Percentiles rank a stretch among this genome's conserved stretches.
Evolutionary conservation across 768 basidiomycete species (phyloP).

Genomic region (Hypholoma fasciculare): DNA sequence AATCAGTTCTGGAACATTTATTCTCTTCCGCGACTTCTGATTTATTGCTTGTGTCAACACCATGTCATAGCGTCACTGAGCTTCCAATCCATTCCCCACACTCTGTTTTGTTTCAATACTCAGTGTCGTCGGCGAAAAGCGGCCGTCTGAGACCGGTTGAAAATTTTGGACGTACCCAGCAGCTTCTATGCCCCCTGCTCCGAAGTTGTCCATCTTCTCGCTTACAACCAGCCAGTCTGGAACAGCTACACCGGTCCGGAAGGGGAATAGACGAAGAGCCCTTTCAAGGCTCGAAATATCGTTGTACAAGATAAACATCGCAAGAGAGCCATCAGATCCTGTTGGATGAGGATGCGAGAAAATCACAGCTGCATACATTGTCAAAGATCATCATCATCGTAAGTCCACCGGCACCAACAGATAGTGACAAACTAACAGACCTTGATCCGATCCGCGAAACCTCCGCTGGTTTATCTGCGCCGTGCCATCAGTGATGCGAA

Average conservation of each 20-base stretch:
- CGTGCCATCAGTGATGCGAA: slow-evolving; percentile 25
- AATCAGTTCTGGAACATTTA: not conserved
- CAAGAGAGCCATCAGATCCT: slow-evolving; percentile 22
- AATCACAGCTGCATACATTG: slow-evolving; percentile 40
- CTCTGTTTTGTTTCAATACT: slow-evolving; percentile 17
- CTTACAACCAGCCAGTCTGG: slow-evolving; percentile 80
- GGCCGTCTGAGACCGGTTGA: not conserved
- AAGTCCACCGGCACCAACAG: not conserved
- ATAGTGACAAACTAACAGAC: slow-evolving; percentile 17
- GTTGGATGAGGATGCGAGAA: slow-evolving; percentile 70
- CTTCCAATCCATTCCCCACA: slow-evolving; percentile 39
- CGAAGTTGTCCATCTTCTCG: slow-evolving; percentile 49
- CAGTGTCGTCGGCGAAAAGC: not conserved
- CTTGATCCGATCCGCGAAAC: slow-evolving; percentile 28
- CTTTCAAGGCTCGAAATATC: slow-evolving; percentile 64
- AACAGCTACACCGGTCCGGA: slow-evolving; percentile 74
- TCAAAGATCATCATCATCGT: not conserved
- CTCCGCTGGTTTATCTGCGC: slow-evolving; percentile 25
- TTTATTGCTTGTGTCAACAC: slow-evolving; percentile 15
- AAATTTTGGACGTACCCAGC: slow-evolving; percentile 60
- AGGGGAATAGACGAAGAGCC: slow-evolving; percentile 72
- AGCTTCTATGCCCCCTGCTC: slow-evolving; percentile 72
- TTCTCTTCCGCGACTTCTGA: not conserved
- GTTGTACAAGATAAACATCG: slow-evolving; percentile 62
- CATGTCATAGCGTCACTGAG: slow-evolving; percentile 52